Percentiles rank a stretch among this genome's conserved stretches.
Evolutionary conservation across 129 eudicot genomes (phyloP).

Genomic region (Artemisia argyi): DNA sequence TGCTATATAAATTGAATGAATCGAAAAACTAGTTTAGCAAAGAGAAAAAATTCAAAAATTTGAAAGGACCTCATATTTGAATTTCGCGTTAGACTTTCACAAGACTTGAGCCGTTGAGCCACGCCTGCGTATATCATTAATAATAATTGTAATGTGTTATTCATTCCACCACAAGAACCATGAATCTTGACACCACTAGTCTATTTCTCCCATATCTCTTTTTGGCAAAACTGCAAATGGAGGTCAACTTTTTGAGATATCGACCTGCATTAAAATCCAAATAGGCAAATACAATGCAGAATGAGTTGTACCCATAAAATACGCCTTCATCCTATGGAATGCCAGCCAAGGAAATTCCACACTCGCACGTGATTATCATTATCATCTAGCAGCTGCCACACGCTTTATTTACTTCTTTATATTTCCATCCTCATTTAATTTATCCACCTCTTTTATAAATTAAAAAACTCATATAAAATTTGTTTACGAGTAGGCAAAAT

Average conservation of each 20-base stretch:
- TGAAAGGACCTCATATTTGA: too few relatives aligned
- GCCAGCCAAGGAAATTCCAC: constrained; percentile 31
- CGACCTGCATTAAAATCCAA: constrained; percentile 41
- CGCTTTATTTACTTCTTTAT: constrained; percentile 27
- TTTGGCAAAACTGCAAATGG: not conserved
- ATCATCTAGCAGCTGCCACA: constrained; percentile 19
- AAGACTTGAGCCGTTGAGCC: too few relatives aligned
- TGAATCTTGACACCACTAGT: not conserved
- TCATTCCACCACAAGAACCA: not conserved
- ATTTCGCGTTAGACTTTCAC: too few relatives aligned
- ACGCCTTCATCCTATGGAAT: constrained; percentile 36
- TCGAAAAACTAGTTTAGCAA: too few relatives aligned
- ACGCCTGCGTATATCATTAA: too few relatives aligned
- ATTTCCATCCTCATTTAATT: not conserved
- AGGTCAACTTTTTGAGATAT: not conserved
- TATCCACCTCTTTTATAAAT: not conserved
- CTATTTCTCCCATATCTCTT: too few relatives aligned
- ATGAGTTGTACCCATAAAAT: constrained; percentile 39
- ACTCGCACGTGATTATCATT: constrained; percentile 31
- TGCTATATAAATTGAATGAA: too few relatives aligned
- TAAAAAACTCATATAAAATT: not conserved
- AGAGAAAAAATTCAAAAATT: too few relatives aligned
- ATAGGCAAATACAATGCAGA: constrained; percentile 34
- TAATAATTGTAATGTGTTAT: not conserved
- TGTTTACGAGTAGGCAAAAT: too few relatives aligned